phyloP scores from a whole-genome alignment of 495 filamentous ascomycete species.

The Beverwykella pulmonaria region DNA sequence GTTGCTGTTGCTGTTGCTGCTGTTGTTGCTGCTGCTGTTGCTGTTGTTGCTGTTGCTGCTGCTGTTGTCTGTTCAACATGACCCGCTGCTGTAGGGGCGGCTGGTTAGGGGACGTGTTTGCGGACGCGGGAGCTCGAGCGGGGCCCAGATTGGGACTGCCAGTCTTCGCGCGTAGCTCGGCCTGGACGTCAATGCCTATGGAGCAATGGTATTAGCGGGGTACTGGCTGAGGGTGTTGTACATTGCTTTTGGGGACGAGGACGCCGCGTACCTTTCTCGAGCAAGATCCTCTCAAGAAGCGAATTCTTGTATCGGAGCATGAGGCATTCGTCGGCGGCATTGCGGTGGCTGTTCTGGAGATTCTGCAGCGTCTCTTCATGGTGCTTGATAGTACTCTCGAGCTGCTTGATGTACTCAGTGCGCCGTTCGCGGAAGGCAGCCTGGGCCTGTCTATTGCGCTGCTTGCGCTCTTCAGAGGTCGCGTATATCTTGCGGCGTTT shows the following conservation, averaged over 20 bases:
- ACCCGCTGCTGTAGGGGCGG: conserved; percentile 72
- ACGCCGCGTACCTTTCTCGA: conserved; percentile 78
- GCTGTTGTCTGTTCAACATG: conserved; percentile 65
- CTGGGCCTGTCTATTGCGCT: conserved; percentile 95
- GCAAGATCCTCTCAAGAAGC: conserved; percentile 86
- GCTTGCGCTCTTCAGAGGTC: conserved; percentile 96
- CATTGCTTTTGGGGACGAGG: background rate
- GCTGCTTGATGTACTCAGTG: conserved; percentile 98
- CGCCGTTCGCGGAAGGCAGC: conserved; percentile 94
- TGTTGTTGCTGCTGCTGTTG: too few species aligned
- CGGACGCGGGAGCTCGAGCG: conserved; percentile 63
- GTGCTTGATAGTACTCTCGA: conserved; percentile 95
- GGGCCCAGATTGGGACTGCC: conserved; percentile 70
- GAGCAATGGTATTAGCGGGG: background rate
- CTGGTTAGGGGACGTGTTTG: conserved; percentile 57
- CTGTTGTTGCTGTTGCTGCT: too few species aligned
- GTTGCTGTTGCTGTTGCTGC: too few species aligned
- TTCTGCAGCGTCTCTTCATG: conserved; percentile 92
- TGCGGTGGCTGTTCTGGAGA: conserved; percentile 90
- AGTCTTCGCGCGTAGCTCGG: conserved; percentile 87
- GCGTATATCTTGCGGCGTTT: conserved; percentile 78
- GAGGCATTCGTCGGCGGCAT: conserved; percentile 93
- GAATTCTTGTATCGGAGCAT: conserved; percentile 99
- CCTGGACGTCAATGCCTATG: conserved; percentile 93
- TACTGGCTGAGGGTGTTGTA: background rate